Evolutionary conservation across 176 grass and related monocot species (phyloP).

Genomic region (Aechmea fasciata): DNA sequence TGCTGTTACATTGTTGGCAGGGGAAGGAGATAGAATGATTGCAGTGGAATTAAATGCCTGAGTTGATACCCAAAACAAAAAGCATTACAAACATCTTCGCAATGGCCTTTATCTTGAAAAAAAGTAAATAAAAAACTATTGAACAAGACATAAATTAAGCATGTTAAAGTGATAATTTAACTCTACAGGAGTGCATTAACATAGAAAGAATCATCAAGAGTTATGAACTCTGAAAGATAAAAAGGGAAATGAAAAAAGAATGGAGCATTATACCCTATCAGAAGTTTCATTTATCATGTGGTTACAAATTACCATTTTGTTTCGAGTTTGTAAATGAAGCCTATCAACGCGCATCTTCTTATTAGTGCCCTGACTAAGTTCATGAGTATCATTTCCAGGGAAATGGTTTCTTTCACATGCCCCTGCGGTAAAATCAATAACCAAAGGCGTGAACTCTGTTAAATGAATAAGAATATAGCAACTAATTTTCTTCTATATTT

Average conservation of each 20-base stretch:
- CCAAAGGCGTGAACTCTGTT: background rate
- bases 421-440: slow-evolving; percentile 19
- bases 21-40: slow-evolving; percentile 21
- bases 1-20: slow-evolving; percentile 30
- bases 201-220: background rate
- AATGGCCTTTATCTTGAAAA: background rate
- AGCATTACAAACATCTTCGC: background rate
- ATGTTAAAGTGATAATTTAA: background rate
- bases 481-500: slow-evolving; percentile 1
- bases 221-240: background rate
- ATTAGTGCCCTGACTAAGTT: slow-evolving; percentile 22
- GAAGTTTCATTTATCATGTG: slow-evolving; percentile 19
- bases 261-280: slow-evolving; percentile 33
- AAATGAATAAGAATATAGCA: slow-evolving; percentile 16
- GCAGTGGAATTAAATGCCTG: slow-evolving; percentile 30
- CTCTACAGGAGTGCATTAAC: background rate
- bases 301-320: slow-evolving; percentile 24
- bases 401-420: slow-evolving; percentile 22
- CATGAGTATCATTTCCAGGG: slow-evolving; percentile 24
- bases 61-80: slow-evolving; percentile 23
- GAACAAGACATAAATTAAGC: too few relatives aligned
- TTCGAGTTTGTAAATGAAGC: slow-evolving; percentile 18
- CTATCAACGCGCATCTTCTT: slow-evolving; percentile 28
- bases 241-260: background rate
- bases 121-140: background rate